Conservation (phyloP, 768 basidiomycete genomes). For the Terana coerulea region DNA sequence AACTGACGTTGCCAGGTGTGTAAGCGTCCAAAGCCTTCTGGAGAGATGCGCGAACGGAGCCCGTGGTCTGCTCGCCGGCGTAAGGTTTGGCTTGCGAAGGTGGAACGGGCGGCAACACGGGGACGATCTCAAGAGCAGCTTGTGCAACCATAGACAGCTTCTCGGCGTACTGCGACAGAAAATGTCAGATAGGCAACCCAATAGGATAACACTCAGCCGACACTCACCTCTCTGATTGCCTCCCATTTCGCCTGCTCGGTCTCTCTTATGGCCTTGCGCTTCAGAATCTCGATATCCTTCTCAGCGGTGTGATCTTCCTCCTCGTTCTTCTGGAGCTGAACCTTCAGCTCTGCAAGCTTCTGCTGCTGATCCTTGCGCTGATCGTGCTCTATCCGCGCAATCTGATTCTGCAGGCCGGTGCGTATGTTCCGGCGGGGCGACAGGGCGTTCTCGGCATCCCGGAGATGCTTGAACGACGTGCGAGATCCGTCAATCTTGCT, state of each 20-base stretch:
- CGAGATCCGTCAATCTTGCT: constrained; percentile 62
- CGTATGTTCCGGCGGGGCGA: constrained; percentile 62
- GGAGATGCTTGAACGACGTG: constrained; percentile 62
- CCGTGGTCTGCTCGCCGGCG: constrained; percentile 57
- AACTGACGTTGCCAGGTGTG: constrained; percentile 58
- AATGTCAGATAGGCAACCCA: constrained; percentile 6
- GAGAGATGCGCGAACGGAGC: constrained; percentile 65
- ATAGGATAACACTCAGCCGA: neutral
- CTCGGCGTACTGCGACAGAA: constrained; percentile 61
- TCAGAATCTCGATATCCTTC: constrained; percentile 65
- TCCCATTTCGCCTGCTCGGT: constrained; percentile 79
- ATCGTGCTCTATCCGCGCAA: constrained; percentile 62
- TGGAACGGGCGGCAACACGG: constrained; percentile 63
- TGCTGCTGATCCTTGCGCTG: constrained; percentile 62
- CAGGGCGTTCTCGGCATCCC: constrained; percentile 63
- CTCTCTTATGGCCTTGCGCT: constrained; percentile 72
- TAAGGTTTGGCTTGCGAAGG: constrained; percentile 57
- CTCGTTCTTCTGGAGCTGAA: constrained; percentile 64
- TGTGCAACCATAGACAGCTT: constrained; percentile 74
- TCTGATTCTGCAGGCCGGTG: constrained; percentile 52
- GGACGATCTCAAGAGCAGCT: constrained; percentile 59
- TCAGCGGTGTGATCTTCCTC: constrained; percentile 62
- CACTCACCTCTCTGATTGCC: constrained; percentile 69
- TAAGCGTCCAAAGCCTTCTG: constrained; percentile 80
- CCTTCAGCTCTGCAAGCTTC: constrained; percentile 65